Evolutionary conservation across 108 stramenopile genomes (phyloP).

Genomic region (Skeletonema menzelii): DNA sequence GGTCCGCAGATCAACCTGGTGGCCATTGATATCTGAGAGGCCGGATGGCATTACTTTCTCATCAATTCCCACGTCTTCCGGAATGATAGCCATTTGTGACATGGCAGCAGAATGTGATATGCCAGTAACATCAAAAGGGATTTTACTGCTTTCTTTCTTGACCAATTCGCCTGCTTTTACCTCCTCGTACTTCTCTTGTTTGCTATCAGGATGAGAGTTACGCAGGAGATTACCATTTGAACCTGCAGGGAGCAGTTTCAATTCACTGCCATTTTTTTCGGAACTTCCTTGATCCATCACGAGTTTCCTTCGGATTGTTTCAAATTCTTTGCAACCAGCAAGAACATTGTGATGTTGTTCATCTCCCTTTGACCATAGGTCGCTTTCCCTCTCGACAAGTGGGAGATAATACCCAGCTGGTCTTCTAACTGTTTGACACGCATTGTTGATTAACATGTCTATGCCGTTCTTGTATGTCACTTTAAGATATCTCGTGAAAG

Average conservation of each 20-base stretch:
- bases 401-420: conserved; percentile 84
- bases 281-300: conserved; percentile 43
- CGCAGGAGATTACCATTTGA: background rate
- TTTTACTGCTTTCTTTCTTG: conserved; percentile 3
- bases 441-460: conserved; percentile 91
- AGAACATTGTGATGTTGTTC: conserved; percentile 62
- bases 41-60: conserved; percentile 71
- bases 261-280: background rate
- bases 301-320: conserved; percentile 57
- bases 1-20: conserved; percentile 84
- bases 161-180: conserved; percentile 5
- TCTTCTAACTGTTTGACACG: conserved; percentile 91
- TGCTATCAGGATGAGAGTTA: background rate
- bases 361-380: conserved; percentile 63
- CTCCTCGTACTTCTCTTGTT: background rate
- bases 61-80: conserved; percentile 86
- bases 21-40: conserved; percentile 85
- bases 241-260: conserved; percentile 14
- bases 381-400: conserved; percentile 64
- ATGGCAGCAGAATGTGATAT: conserved; percentile 82
- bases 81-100: conserved; percentile 79
- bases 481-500: conserved; percentile 77
- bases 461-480: conserved; percentile 60
- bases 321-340: conserved; percentile 68
- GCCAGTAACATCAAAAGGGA: conserved; percentile 75